Percentiles rank a stretch among this genome's conserved stretches.
Conservation (phyloP, 495 filamentous ascomycete genomes). For the Talaromyces nanjingensis region DNA sequence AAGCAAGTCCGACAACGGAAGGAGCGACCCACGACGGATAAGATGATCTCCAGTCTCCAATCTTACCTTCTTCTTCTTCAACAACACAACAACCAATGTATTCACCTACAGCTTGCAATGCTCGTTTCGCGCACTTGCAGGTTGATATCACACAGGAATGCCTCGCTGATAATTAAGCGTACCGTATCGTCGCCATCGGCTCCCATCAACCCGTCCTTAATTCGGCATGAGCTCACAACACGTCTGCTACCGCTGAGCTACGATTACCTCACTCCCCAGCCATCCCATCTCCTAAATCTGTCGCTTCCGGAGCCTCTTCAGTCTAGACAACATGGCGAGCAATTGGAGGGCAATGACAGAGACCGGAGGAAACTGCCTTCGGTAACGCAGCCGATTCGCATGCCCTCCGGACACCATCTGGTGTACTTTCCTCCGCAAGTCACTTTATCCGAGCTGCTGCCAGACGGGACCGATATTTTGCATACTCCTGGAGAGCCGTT, state of each 20-base stretch:
- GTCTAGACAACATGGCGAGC: conserved; percentile 10
- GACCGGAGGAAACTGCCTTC: conserved; percentile 25
- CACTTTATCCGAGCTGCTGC: conserved; percentile 47
- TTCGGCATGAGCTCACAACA: conserved; percentile 30
- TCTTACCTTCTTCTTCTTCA: too few species aligned
- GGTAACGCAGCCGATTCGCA: conserved; percentile 21
- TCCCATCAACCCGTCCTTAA: neutral
- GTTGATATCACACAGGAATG: neutral
- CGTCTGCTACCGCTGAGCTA: conserved; percentile 49
- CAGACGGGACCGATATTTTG: conserved; percentile 65
- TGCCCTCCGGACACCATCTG: conserved; percentile 53
- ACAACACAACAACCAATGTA: too few species aligned
- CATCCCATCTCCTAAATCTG: conserved; percentile 57
- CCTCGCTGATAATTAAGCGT: neutral
- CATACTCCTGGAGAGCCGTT: conserved; percentile 63
- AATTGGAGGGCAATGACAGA: conserved; percentile 5
- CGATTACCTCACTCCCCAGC: conserved; percentile 59
- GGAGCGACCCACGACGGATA: neutral
- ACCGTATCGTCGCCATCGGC: neutral
- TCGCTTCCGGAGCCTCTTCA: conserved; percentile 54
- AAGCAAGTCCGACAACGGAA: neutral
- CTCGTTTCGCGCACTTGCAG: conserved; percentile 1
- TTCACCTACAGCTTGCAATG: conserved; percentile 5
- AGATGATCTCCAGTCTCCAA: neutral
- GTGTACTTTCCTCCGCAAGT: conserved; percentile 66